Conservation (phyloP, 352 stramenopile genomes). For the Phytopythium aichiense region DNA sequence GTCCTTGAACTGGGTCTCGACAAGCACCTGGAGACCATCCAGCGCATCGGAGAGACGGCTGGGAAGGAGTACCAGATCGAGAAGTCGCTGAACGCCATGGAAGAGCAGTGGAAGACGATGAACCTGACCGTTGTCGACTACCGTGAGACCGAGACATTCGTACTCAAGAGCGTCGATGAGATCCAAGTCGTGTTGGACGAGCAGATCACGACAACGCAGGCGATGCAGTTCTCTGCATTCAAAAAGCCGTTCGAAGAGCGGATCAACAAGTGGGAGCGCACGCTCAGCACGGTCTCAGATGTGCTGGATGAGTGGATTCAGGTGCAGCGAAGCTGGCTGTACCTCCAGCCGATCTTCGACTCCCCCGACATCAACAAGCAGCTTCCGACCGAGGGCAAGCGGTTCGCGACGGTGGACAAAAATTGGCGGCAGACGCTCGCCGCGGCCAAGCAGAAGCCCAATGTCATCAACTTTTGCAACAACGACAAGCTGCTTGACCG, state of each 20-base stretch:
- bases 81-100: conserved; percentile 91
- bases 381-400: conserved; percentile 91
- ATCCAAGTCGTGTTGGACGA: conserved; percentile 94
- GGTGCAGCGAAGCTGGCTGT: conserved; percentile 95
- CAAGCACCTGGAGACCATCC: conserved; percentile 85
- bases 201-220: conserved; percentile 95
- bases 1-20: conserved; percentile 84
- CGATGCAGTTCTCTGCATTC: conserved; percentile 96
- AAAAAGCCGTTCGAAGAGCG: conserved; percentile 94
- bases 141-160: conserved; percentile 91
- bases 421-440: conserved; percentile 92
- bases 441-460: conserved; percentile 82
- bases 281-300: conserved; percentile 89
- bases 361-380: conserved; percentile 96
- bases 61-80: conserved; percentile 96
- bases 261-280: conserved; percentile 92
- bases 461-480: conserved; percentile 92
- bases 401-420: conserved; percentile 94
- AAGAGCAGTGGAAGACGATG: conserved; percentile 86
- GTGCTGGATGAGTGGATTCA: conserved; percentile 94
- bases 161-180: conserved; percentile 94
- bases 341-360: conserved; percentile 95
- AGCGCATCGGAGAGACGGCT: conserved; percentile 90
- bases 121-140: conserved; percentile 87
- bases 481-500: conserved; percentile 90